These are phyloP conservation scores for Setomelanomma holmii DNA, from an alignment of 2,329 filamentous ascomycete genomes.

Conservation along the genomic window DNA sequence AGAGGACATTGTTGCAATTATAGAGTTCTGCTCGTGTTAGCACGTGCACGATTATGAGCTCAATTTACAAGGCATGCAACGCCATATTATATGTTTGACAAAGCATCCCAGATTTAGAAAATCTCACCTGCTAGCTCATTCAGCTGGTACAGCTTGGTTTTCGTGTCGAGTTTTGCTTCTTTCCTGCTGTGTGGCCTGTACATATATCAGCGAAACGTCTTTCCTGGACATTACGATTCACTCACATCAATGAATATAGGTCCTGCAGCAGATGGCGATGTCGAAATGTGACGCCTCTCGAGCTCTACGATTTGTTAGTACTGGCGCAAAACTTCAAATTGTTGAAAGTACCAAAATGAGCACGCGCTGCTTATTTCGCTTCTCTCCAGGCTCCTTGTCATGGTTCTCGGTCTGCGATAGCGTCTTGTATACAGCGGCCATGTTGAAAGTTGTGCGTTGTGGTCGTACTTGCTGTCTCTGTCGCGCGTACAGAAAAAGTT, in stretches of 20 bases:
- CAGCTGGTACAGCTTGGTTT: constrained; percentile 73
- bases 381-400: constrained; percentile 41
- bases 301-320: constrained; percentile 61
- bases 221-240: not conserved
- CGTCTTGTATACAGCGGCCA: constrained; percentile 66
- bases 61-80: too few relatives aligned
- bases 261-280: constrained; percentile 94
- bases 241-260: constrained; percentile 76
- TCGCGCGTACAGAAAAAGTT: constrained; percentile 27
- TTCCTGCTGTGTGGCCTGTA: constrained; percentile 80
- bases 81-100: too few relatives aligned
- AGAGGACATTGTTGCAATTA: constrained; percentile 93
- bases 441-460: constrained; percentile 36
- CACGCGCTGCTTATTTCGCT: constrained; percentile 66
- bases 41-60: not conserved
- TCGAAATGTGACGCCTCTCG: constrained; percentile 90
- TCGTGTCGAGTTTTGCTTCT: constrained; percentile 96
- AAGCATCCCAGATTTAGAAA: too few relatives aligned
- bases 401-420: constrained; percentile 54
- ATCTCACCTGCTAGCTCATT: constrained; percentile 49
- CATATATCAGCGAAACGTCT: constrained; percentile 12
- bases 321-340: constrained; percentile 3
- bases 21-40: constrained; percentile 66
- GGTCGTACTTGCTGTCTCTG: constrained; percentile 17
- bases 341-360: constrained; percentile 69